These are phyloP conservation scores for Metroxylon sagu DNA, from an alignment of 176 grass and related monocot species.

Conservation along the genomic window DNA sequence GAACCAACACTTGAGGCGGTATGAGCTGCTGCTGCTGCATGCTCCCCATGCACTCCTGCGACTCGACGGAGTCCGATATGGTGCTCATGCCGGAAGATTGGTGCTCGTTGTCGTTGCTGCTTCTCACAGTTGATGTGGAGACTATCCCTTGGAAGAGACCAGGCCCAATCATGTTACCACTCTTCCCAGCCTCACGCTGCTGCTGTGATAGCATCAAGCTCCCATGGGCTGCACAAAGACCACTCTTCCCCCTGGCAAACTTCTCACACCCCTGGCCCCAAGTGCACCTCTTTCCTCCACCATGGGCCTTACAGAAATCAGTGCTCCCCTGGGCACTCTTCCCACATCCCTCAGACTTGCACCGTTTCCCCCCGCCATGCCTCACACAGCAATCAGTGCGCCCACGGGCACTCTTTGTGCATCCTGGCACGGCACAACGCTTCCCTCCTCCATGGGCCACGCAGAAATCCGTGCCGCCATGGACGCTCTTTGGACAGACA, in stretches of 20 bases:
- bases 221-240: conserved; percentile 59
- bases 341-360: conserved; percentile 35
- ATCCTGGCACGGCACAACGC: conserved; percentile 47
- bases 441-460: conserved; percentile 77
- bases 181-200: conserved; percentile 8
- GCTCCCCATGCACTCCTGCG: conserved; percentile 11
- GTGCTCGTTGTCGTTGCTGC: conserved; percentile 15
- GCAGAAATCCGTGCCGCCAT: conserved; percentile 59
- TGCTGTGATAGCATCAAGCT: conserved; percentile 41
- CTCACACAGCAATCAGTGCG: conserved; percentile 55
- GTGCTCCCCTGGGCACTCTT: conserved; percentile 78
- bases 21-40: conserved; percentile 35
- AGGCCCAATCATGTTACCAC: conserved; percentile 29
- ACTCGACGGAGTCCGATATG: conserved; percentile 36
- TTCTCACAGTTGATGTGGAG: conserved; percentile 11
- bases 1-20: conserved; percentile 61
- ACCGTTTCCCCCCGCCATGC: conserved; percentile 69
- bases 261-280: conserved; percentile 53
- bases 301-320: conserved; percentile 64
- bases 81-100: conserved; percentile 40
- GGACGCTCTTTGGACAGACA: conserved; percentile 67
- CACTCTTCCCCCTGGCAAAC: conserved; percentile 56
- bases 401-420: conserved; percentile 66
- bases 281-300: conserved; percentile 56
- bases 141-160: conserved; percentile 66